Base-by-base conservation (phyloP, 2,329 filamentous ascomycete species). In the Trichoderma polysporum region DNA sequence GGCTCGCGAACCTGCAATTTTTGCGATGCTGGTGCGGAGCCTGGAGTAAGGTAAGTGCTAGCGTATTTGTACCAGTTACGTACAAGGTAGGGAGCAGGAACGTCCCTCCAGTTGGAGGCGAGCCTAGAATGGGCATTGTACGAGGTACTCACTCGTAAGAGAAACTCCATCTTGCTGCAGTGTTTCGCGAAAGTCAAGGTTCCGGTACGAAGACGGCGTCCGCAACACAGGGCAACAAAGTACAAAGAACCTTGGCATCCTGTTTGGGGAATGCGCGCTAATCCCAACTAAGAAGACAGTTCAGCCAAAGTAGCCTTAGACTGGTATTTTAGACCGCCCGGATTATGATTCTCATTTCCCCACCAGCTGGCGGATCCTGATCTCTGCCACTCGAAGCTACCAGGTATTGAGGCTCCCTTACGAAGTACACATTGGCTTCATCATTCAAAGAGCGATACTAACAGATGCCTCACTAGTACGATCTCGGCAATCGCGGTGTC, bases 401-500 rank as follows among this genome's bases (percentile, higher is more conserved):
- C n/a, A 27, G 25, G 27, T 35, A 64, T 56, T 64, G 50, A 64
- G 60, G 33, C 60, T 64, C 50, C 47, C 37, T 54, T n/a, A n/a
- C n/a, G n/a, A n/a, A n/a, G n/a, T n/a, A n/a, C 33, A 31, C 37
- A 22, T 47, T 47, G 37, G 27, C 29, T 27, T 47, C 50, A 47
- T 17, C 50, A 54, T 64, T 56, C 50, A 25, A 47, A 27, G 39
- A 27, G 27, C 17, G 19, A 27, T 33, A 45, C 58, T 61, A 35
- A 19, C 37, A 56, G 37, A 53, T 25, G 37, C 25, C 19, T 64
- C n/a, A 8, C 60, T 64, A 64, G 60, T 47, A 64, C 60, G 60
- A 64, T 64, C 60, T 64, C 60, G 60, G 60, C 60, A 64, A 64
- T 64, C 60, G 60, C 10, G 39, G 35, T 25, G 31, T 39, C 47